Percentiles rank a stretch among this genome's conserved stretches.
These are phyloP conservation scores for Globisporangium cystogenes DNA, from an alignment of 352 stramenopile genomes.

Conservation along the genomic window DNA sequence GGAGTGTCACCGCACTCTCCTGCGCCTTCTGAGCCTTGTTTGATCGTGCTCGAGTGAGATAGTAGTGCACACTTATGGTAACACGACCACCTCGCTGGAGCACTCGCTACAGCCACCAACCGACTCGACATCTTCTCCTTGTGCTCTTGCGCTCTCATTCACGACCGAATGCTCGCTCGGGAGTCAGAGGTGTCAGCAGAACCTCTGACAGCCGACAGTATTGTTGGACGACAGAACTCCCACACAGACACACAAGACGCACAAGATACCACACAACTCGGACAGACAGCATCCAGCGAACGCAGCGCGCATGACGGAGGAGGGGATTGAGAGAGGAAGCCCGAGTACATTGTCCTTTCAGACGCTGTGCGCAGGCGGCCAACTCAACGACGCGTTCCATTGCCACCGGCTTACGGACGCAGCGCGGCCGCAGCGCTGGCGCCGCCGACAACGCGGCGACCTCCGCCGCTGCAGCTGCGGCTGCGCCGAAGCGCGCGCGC, in stretches of 20 bases:
- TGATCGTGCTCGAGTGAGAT: slow-evolving; percentile 6
- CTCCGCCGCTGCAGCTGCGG: background rate
- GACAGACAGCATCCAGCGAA: background rate
- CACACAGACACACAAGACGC: too few relatives aligned
- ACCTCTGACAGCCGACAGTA: too few relatives aligned
- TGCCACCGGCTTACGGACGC: slow-evolving; percentile 1
- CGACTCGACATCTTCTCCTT: background rate
- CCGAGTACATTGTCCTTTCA: slow-evolving; percentile 5
- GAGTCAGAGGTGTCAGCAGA: too few relatives aligned
- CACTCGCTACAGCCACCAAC: slow-evolving; percentile 14
- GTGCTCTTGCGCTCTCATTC: background rate
- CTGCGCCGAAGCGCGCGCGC: background rate
- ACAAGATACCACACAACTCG: too few relatives aligned
- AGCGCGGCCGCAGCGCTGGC: background rate
- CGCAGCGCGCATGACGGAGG: background rate
- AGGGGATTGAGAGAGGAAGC: slow-evolving; percentile 10
- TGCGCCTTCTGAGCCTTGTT: background rate
- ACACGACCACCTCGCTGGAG: slow-evolving; percentile 10
- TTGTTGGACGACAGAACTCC: too few relatives aligned
- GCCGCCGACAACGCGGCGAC: background rate
- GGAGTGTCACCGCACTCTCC: too few relatives aligned
- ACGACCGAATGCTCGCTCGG: too few relatives aligned
- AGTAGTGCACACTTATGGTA: background rate
- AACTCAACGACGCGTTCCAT: slow-evolving; percentile 15
- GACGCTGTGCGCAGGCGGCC: slow-evolving; percentile 6